Conservation (phyloP, 345 rosid species). For the Salix suchowensis region DNA sequence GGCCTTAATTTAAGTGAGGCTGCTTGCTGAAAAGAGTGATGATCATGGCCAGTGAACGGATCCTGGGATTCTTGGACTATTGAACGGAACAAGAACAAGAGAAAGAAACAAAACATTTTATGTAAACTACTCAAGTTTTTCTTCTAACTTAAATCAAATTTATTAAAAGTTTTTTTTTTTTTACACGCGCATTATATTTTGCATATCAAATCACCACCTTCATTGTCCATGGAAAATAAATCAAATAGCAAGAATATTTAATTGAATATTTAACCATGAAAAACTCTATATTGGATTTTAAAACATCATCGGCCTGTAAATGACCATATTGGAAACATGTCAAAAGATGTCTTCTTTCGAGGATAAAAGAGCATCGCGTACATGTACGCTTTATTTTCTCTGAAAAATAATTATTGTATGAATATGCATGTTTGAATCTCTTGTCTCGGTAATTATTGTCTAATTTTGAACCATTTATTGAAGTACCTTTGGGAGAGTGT, state of each 20-base stretch:
- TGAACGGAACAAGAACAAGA: constrained; percentile 45
- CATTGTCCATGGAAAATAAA: no score
- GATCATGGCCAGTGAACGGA: constrained; percentile 28
- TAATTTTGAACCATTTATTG: neutral
- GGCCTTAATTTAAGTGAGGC: no score
- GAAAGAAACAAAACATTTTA: constrained; percentile 18
- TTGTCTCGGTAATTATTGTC: no score
- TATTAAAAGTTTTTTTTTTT: no score
- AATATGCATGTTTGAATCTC: neutral
- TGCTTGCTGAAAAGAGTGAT: neutral
- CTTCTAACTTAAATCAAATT: no score
- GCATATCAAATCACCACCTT: no score
- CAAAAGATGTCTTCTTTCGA: neutral
- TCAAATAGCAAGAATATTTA: no score
- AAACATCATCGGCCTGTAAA: neutral
- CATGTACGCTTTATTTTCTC: neutral
- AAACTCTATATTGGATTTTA: no score
- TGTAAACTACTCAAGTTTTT: no score
- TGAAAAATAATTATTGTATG: neutral
- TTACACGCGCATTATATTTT: no score
- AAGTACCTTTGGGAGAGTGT: neutral
- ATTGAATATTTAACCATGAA: no score
- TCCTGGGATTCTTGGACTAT: constrained; percentile 37
- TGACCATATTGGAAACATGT: neutral
- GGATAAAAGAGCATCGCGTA: no score